A percentile compares a stretch with the other conserved stretches of the same genome.
Conservation (phyloP, 352 stramenopile species). For the Phytopythium ostracodes region DNA sequence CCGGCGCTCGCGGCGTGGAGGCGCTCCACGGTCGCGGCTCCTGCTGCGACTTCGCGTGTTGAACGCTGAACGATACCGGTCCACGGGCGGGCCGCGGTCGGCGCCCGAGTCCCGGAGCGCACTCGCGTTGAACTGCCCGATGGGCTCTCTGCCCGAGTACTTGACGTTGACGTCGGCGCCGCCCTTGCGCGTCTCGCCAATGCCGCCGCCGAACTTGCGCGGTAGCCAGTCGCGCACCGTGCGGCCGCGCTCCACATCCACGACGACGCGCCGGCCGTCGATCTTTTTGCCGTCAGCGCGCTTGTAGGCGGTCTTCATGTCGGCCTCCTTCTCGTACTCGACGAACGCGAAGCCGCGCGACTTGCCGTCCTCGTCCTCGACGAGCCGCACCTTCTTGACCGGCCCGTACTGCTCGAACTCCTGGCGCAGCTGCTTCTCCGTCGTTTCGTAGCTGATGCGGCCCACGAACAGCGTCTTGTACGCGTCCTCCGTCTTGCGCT, state of each 20-base stretch:
- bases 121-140: constrained; percentile 16
- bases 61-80: constrained; percentile 14
- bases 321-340: constrained; percentile 97
- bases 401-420: constrained; percentile 96
- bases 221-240: constrained; percentile 97
- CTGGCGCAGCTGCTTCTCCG: constrained; percentile 95
- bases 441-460: constrained; percentile 97
- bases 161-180: constrained; percentile 81
- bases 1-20: constrained; percentile 17
- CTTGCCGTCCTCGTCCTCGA: constrained; percentile 88
- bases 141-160: constrained; percentile 46
- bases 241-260: constrained; percentile 97
- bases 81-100: constrained; percentile 4
- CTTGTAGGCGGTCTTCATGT: constrained; percentile 96
- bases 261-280: constrained; percentile 94
- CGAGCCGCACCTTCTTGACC: constrained; percentile 86
- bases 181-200: constrained; percentile 87
- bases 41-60: constrained; percentile 15
- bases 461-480: constrained; percentile 99
- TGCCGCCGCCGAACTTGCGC: constrained; percentile 91
- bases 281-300: constrained; percentile 94
- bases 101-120: constrained; percentile 5
- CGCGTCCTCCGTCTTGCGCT: constrained; percentile 82
- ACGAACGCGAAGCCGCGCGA: constrained; percentile 96
- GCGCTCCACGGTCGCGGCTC: constrained; percentile 34